Evolutionary conservation across 306 rosid genomes (phyloP).

Genomic region (Citrullus mucosospermus): DNA sequence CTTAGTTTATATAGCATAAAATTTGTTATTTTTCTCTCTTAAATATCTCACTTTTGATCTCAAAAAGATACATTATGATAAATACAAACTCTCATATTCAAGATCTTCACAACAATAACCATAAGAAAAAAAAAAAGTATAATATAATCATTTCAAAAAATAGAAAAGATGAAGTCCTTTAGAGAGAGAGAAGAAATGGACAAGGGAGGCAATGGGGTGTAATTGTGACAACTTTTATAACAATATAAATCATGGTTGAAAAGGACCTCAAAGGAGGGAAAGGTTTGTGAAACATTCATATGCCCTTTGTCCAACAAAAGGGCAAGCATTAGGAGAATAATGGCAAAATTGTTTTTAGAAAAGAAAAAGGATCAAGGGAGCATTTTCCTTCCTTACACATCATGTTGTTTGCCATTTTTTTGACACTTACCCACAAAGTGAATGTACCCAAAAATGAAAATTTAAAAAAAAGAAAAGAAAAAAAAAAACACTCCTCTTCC

Average conservation of each 20-base stretch:
- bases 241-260: constrained; percentile 10
- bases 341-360: neutral
- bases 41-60: neutral
- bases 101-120: neutral
- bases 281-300: constrained; percentile 1
- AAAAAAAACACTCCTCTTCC: too few relatives aligned
- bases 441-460: neutral
- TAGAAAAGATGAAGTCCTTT: neutral
- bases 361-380: neutral
- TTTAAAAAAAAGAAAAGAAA: too few relatives aligned
- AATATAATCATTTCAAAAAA: neutral
- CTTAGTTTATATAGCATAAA: neutral
- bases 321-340: neutral
- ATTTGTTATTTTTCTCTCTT: neutral
- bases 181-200: neutral
- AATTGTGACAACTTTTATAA: constrained; percentile 1
- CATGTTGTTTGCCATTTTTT: constrained; percentile 13
- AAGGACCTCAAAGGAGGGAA: constrained; percentile 3
- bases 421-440: neutral
- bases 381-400: constrained; percentile 10
- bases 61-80: neutral
- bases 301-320: constrained; percentile 1
- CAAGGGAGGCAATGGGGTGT: neutral
- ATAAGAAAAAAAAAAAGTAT: neutral
- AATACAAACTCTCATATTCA: neutral